Base-by-base conservation (phyloP, 2,329 filamentous ascomycete genomes). In the Exophiala sideris region DNA sequence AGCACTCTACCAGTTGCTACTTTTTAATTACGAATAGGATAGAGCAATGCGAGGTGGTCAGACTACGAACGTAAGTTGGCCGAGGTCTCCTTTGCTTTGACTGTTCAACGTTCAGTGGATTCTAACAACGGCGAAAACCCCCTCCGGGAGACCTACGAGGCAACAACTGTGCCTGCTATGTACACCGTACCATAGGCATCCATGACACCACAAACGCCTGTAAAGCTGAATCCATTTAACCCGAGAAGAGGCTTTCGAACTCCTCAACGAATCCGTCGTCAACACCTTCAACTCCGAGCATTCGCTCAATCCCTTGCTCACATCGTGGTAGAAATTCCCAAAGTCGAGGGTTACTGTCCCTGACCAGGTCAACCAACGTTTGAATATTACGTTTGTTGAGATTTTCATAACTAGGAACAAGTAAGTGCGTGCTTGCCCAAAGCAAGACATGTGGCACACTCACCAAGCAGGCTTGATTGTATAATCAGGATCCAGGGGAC, bases 161-260 rank as follows among this genome's bases (percentile, higher is more conserved):
- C 14, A 20, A 41, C 16, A 41, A 20, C 39, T 16, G n/a, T 41
- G 39, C 39, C 39, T 35, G 12, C 33, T 35, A 12, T 35, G 12
- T 35, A 35, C 33, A 35, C 33, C 12, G 12, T 35, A 12, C 33
- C 12, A 35, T 35, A 35, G 33, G n/a, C 16, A 41, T 41, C 39
- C 16, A 41, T 41, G 39, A 41, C 39, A 18, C 39, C 16, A 41
- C 16, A 41, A 20, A 41, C 39, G n/a, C 39, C 39, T 10, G 16
- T 41, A 41, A 41, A 41, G 39, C 39, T 41, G n/a, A 41, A 41
- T 41, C 39, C 16, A 41, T 41, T 41, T 41, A 41, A 41, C 14
- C 16, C 16, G 16, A 41, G 39, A 41, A 41, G 39, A 16, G 39
- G 14, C 14, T 41, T 41, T 41, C 39, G 14, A 41, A 41, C 39